These are phyloP conservation scores for Alloteropsis semialata DNA, from an alignment of 176 grass and related monocot species.

Conservation along the genomic window DNA sequence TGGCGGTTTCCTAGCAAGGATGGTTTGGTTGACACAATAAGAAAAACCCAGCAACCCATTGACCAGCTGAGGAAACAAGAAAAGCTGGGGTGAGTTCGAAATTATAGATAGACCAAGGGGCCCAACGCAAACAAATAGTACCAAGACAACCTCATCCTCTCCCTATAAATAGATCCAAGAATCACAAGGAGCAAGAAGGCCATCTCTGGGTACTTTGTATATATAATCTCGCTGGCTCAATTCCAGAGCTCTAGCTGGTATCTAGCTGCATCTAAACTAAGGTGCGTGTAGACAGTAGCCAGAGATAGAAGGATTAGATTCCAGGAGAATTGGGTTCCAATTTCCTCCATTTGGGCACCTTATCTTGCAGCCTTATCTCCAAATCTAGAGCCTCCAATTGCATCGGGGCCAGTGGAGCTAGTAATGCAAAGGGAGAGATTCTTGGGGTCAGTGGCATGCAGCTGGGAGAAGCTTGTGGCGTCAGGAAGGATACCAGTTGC, in stretches of 20 bases:
- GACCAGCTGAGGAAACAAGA: background rate
- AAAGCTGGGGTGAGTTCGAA: background rate
- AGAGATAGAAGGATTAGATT: constrained; percentile 33
- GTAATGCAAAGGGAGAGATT: constrained; percentile 46
- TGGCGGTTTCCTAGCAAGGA: constrained; percentile 18
- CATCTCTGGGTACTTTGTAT: constrained; percentile 19
- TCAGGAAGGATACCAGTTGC: background rate
- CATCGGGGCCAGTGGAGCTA: constrained; percentile 24
- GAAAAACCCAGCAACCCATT: constrained; percentile 17
- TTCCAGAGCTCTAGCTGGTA: constrained; percentile 13
- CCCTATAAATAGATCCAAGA: constrained; percentile 37
- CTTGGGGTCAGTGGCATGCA: constrained; percentile 37
- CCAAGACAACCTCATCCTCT: background rate
- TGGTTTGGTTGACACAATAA: constrained; percentile 26
- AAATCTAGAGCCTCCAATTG: constrained; percentile 5
- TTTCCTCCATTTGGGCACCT: background rate
- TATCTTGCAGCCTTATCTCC: constrained; percentile 14
- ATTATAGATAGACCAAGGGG: background rate
- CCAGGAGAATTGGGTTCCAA: constrained; percentile 24
- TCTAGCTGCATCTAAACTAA: constrained; percentile 16
- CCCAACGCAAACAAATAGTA: background rate
- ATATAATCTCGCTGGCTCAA: background rate
- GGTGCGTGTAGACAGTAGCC: background rate
- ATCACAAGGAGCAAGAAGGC: constrained; percentile 22
- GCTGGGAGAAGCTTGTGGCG: constrained; percentile 27